A percentile compares a stretch with the other conserved stretches of the same genome.
Conservation (phyloP, 257 asterid genomes). For the Gentiana macrophylla region DNA sequence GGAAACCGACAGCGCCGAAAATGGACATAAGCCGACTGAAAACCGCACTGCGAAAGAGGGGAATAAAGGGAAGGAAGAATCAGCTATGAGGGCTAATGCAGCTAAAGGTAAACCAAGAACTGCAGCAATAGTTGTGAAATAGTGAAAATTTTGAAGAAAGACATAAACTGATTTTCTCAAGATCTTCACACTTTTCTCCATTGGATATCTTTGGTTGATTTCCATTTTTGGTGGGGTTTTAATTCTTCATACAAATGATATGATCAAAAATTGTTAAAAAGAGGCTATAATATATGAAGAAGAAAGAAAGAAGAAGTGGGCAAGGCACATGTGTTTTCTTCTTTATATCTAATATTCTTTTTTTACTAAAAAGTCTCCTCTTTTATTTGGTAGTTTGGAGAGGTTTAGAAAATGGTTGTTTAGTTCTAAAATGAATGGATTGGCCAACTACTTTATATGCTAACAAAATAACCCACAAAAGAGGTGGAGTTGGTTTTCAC, state of each 20-base stretch:
- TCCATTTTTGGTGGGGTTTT: conserved; percentile 7
- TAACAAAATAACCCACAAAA: too few species aligned
- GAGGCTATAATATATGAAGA: too few species aligned
- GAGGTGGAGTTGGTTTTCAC: too few species aligned
- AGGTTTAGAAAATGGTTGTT: not conserved
- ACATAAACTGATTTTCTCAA: conserved; percentile 59
- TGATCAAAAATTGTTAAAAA: too few species aligned
- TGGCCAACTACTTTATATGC: too few species aligned
- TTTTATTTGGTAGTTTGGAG: not conserved
- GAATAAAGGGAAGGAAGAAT: conserved; percentile 33
- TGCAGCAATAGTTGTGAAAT: conserved; percentile 50
- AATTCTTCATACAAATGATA: too few species aligned
- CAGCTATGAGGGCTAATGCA: conserved; percentile 42
- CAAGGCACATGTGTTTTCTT: too few species aligned
- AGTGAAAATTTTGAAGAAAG: conserved; percentile 50
- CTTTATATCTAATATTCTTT: too few species aligned
- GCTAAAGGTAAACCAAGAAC: conserved; percentile 63
- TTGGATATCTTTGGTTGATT: conserved; percentile 16
- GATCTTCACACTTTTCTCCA: conserved; percentile 35
- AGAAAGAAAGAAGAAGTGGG: too few species aligned
- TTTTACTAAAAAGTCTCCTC: too few species aligned
- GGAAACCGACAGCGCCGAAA: conserved; percentile 66
- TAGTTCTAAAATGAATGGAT: too few species aligned
- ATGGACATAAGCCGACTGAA: conserved; percentile 37
- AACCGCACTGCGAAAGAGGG: conserved; percentile 27